phyloP scores from a whole-genome alignment of 352 stramenopile genomes.

The Pythium brachiatum region DNA sequence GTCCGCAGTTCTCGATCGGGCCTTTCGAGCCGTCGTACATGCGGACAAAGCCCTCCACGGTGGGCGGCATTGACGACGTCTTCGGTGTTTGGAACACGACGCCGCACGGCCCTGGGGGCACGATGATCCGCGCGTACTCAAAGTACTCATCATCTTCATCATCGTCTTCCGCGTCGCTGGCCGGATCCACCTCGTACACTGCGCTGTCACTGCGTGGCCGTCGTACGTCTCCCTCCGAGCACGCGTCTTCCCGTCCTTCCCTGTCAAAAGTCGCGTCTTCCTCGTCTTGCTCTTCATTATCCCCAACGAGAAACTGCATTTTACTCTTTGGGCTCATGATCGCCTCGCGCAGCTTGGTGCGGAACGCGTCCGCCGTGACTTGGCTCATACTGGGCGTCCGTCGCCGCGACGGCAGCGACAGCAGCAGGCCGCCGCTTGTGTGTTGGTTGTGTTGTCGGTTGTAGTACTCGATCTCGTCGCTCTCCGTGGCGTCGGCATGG shows the following conservation, averaged over 20 bases:
- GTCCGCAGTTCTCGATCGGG: conserved; percentile 71
- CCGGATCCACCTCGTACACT: conserved; percentile 16
- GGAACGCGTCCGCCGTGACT: conserved; percentile 64
- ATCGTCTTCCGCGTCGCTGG: conserved; percentile 19
- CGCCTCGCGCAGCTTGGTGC: conserved; percentile 63
- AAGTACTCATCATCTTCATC: conserved; percentile 65
- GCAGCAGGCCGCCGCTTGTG: neutral
- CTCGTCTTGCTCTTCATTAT: conserved; percentile 7
- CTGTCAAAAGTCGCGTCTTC: conserved; percentile 18
- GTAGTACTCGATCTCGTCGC: conserved; percentile 28
- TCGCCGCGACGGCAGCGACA: conserved; percentile 11
- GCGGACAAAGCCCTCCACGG: conserved; percentile 74
- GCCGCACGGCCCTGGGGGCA: conserved; percentile 66
- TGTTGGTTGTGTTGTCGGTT: conserved; percentile 16
- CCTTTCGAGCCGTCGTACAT: conserved; percentile 64
- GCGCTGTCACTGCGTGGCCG: conserved; percentile 19
- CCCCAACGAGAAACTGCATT: conserved; percentile 46
- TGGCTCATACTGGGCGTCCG: conserved; percentile 36
- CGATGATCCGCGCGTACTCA: conserved; percentile 72
- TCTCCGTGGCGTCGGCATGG: conserved; percentile 23
- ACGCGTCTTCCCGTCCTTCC: conserved; percentile 3
- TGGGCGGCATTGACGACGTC: conserved; percentile 30
- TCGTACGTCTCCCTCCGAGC: conserved; percentile 14
- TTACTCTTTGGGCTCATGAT: conserved; percentile 71
- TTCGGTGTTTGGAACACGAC: conserved; percentile 64